Evolutionary conservation across 345 rosid species (phyloP), one percentile per base, ranked within the genome.

Genomic region (Brassica juncea): DNA sequence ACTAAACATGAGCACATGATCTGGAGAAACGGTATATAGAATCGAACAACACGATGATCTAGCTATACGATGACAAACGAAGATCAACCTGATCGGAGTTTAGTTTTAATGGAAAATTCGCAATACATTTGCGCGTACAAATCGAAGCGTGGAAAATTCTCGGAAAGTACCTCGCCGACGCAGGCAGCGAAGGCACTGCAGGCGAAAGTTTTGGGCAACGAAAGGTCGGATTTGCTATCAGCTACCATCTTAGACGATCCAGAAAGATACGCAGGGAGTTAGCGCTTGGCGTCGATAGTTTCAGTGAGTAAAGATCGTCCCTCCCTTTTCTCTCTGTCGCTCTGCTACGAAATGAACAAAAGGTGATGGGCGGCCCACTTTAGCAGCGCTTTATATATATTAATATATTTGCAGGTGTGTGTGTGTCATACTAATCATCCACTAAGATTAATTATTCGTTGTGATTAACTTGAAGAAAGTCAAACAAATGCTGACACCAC

Each of bases 161-260:
- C 4, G 11, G 63, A 0, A 15, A 57, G 19, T 31, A 95, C 99
- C 97, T 96, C 99, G 35, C 94, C 99, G 60, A 91, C 85, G 84
- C 93, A 96, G 64, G 99, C 95, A 21, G 99, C 97, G 72, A 96
- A 96, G 59, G 98, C 97, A 83, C 99, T 92, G 71, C 91, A 79
- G 77, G 86, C 95, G 80, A 92, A 89, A 54, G 88, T 93, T 76
- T 97, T 92, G 28, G 91, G 85, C 19, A 93, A 79, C 59, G 99
- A 92, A 78, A 96, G 88, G 76, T 93, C 94, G 71, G 97, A 88
- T 83, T 88, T 93, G 73, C 82, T 72, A 76, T 83, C 95, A 47
- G 95, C 94, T 77, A 93, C 99, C 99, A 96, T 95, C 42, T 76
- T 70, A 69, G 19, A n/a, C 57, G 61, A 73, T 66, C 66, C 27